These are phyloP conservation scores for Phaseolus coccineus DNA, from an alignment of 331 rosid species.

Conservation along the genomic window DNA sequence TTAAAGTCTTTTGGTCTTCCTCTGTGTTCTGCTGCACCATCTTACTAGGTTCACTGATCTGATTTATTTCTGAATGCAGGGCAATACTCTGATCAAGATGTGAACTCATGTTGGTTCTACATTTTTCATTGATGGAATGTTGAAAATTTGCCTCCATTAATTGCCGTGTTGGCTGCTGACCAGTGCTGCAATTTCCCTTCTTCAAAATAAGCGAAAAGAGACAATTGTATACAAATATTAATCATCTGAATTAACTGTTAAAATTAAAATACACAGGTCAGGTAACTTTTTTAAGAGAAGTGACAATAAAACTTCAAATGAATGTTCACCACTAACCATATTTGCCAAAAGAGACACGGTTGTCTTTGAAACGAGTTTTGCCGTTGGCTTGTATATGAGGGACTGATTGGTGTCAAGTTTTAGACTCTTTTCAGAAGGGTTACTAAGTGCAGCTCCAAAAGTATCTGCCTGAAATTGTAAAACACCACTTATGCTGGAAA, in stretches of 20 bases:
- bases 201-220: constrained; percentile 33
- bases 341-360: constrained; percentile 85
- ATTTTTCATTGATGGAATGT: constrained; percentile 53
- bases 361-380: constrained; percentile 80
- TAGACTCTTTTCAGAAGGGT: constrained; percentile 53
- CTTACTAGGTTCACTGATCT: constrained; percentile 53
- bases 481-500: constrained; percentile 34
- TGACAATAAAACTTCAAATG: not conserved
- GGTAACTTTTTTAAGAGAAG: not conserved
- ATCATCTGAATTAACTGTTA: not conserved
- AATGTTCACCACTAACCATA: constrained; percentile 56
- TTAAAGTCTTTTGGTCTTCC: constrained; percentile 63
- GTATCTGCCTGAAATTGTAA: constrained; percentile 60
- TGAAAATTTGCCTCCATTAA: constrained; percentile 54
- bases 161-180: constrained; percentile 56
- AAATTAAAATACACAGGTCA: not conserved
- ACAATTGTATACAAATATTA: not conserved
- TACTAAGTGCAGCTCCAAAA: constrained; percentile 51
- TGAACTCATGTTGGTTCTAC: constrained; percentile 48
- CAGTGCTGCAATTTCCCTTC: constrained; percentile 73
- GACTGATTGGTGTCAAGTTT: constrained; percentile 59
- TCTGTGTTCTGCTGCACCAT: constrained; percentile 53
- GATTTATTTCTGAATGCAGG: constrained; percentile 52
- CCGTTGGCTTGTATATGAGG: constrained; percentile 82
- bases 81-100: constrained; percentile 51